phyloP scores from a whole-genome alignment of 164 flowering plant genomes.

The Nymphaea thermarum region DNA sequence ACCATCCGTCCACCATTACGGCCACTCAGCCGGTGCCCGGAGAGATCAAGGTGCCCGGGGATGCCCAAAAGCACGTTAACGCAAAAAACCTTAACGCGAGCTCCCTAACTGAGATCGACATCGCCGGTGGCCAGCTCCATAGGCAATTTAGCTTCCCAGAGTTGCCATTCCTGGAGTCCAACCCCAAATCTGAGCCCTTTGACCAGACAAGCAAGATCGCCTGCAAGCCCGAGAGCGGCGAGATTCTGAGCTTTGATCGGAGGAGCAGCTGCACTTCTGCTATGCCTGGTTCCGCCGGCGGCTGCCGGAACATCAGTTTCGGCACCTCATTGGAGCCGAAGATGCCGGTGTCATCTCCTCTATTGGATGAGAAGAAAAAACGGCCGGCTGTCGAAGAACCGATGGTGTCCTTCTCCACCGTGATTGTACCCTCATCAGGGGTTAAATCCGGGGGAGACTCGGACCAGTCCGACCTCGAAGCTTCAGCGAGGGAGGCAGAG shows the following conservation, averaged over 20 bases:
- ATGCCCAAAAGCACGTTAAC: background rate
- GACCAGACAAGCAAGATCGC: background rate
- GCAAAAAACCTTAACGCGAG: background rate
- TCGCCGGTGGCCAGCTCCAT: background rate
- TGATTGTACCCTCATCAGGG: constrained; percentile 24
- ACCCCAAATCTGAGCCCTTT: constrained; percentile 6
- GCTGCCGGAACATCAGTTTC: constrained; percentile 5
- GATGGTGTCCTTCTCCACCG: constrained; percentile 53
- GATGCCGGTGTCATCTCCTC: background rate
- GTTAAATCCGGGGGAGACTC: constrained; percentile 38
- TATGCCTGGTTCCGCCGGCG: constrained; percentile 28
- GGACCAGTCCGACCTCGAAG: constrained; percentile 82
- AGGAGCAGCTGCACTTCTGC: no score
- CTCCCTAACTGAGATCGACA: background rate
- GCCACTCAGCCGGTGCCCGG: background rate
- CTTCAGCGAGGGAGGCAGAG: constrained; percentile 62
- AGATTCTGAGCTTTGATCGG: constrained; percentile 62
- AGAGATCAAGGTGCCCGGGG: background rate
- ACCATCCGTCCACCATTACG: constrained; percentile 34
- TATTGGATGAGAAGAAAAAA: constrained; percentile 26
- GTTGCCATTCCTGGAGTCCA: constrained; percentile 28
- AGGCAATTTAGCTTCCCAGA: constrained; percentile 53
- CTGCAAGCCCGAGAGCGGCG: constrained; percentile 68
- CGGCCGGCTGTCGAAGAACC: constrained; percentile 61
- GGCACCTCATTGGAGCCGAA: constrained; percentile 3